Conservation (phyloP, 768 basidiomycete genomes). For the Naganishia randhawae region DNA sequence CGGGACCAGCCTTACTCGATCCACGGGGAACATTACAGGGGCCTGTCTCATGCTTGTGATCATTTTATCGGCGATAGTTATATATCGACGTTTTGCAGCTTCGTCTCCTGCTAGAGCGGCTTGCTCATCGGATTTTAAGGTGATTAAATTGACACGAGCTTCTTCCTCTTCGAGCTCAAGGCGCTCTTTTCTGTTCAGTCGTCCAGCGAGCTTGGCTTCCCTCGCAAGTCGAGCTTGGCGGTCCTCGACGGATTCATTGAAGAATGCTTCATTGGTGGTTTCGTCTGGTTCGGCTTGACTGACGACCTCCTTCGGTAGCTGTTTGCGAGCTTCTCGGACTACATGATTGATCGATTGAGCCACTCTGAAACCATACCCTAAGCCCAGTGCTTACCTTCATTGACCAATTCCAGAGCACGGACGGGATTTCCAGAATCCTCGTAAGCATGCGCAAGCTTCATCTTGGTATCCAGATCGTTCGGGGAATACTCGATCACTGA, state of each 20-base stretch:
- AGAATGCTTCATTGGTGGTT: constrained; percentile 6
- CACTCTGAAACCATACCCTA: not conserved
- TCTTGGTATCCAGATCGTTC: constrained; percentile 72
- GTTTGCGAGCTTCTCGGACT: constrained; percentile 25
- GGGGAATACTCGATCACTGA: constrained; percentile 73
- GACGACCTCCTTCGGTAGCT: not conserved
- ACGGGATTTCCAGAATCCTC: constrained; percentile 77
- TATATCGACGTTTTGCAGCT: constrained; percentile 67
- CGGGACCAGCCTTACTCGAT: constrained; percentile 58
- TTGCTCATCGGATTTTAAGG: constrained; percentile 57
- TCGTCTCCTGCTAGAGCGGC: constrained; percentile 53
- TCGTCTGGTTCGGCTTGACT: not conserved
- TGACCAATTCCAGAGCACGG: constrained; percentile 77
- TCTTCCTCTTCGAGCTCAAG: constrained; percentile 62
- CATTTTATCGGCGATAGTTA: constrained; percentile 76
- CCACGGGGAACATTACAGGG: constrained; percentile 72
- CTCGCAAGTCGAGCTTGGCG: constrained; percentile 13
- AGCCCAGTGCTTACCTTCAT: constrained; percentile 60
- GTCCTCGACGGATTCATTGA: constrained; percentile 16
- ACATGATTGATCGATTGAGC: not conserved
- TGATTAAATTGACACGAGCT: constrained; percentile 10
- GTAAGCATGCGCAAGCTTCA: constrained; percentile 84
- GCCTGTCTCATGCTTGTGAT: constrained; percentile 88
- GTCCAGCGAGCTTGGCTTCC: constrained; percentile 4
- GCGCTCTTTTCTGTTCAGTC: constrained; percentile 53